Evolutionary conservation across 1,284 basidiomycete genomes (phyloP), one percentile per base, ranked within the genome.

Genomic region (Rhodotorula mucilaginosa): DNA sequence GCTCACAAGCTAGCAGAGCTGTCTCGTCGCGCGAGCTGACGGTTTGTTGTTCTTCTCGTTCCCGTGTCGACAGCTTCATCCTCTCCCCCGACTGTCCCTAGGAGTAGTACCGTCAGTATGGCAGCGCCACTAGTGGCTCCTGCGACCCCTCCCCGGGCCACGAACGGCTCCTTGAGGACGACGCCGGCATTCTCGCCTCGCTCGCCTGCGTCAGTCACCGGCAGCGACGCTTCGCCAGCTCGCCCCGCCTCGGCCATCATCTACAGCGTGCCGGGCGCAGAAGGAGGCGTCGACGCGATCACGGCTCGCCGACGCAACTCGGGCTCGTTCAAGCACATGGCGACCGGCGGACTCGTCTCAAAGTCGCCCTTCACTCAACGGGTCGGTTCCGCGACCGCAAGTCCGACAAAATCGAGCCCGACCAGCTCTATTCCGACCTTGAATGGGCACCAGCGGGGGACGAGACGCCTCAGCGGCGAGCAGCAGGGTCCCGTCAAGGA

Each of bases 301-400:
- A 65, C 60, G 6, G 61, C 64, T 1, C 48, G 70, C 5, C 47
- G 75, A 18, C 61, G 75, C 19, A 68, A 71, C 60, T 71, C 69
- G 8, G 67, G 66, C 61, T 71, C 68, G 54, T 76, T 76, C 75
- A 76, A 74, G 62, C 69, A 70, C 51, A 72, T 76, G 70, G 63
- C 67, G 56, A 69, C 64, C 18, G 71, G 71, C 23, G 58, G 60
- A 12, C 71, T 76, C 70, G 75, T 76, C 51, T 67, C 65, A 58
- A 74, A 74, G 61, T 74, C 73, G 57, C 73, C 73, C 2, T 75
- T 75, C 56, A 52, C 61, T 10, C 56, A 72, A 31, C 54, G 61
- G 16, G 44, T 70, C 16, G 67, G 68, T 21, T 31, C 31, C 13
- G 18, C 26, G 13, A n/a, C 54, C 26, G 54, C 54, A 8, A 56